Base-by-base conservation (phyloP, 805 yeast species). In the Candida hungchunana region DNA sequence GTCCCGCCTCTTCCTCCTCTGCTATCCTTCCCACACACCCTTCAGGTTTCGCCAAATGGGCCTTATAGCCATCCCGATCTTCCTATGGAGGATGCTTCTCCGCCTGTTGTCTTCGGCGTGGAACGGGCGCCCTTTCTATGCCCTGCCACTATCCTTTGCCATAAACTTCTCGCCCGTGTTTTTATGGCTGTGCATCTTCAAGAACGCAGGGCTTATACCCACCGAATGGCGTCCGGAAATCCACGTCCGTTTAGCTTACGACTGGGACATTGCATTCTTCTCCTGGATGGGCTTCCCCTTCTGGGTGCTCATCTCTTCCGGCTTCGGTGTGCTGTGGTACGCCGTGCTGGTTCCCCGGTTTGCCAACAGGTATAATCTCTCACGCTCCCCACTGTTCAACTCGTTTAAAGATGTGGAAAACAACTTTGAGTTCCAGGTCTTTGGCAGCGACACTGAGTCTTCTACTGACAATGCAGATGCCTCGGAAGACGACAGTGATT, bases 161-260 rank as follows among this genome's bases (percentile, higher is more conserved):
- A 40, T 66, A 29, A 75, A 74, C 51, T 78, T 79, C 53, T 53
- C 66, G 2, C 77, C 77, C 0, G 69, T 78, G 3, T 59, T 73
- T 25, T 46, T 67, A 15, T 78, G 84, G 84, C 57, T 79, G 27
- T 37, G 56, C 26, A 67, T 75, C 16, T 79, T 78, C 59, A 72
- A 76, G 52, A 67, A 77, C 48, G 83, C 84, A 1, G 77, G 76
- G 2, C 26, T 62, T 3, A 75, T 75, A 26, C 84, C 87, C 7
- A 66, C 60, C 18, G 58, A 58, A 5, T 63, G 69, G 44, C 62
- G 85, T 40, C 86, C 85, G 0, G 38, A 48, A 9, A 74, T 77
- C 42, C 68, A 69, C 48, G 75, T 73, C 30, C 62, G 69, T 36
- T 48, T 73, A 15, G 64, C 71, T 10, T 66, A 63, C 40, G 58